Percentiles rank a stretch among this genome's conserved stretches.
phyloP scores from a whole-genome alignment of 192 early-diverging fungal genomes.

The Physocladia obscura region DNA sequence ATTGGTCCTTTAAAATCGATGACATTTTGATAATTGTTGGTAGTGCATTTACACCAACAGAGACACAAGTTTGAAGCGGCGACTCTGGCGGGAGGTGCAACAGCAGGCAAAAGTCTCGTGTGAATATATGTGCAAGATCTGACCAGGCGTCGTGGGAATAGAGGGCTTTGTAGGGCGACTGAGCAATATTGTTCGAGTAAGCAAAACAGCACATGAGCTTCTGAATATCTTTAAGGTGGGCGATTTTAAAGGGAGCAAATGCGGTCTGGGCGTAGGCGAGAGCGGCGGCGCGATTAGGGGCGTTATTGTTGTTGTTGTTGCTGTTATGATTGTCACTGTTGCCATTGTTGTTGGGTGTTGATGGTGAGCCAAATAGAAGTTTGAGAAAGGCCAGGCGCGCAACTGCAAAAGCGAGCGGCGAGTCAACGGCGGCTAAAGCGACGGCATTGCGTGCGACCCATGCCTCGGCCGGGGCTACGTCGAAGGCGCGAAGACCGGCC shows the following conservation, averaged over 20 bases:
- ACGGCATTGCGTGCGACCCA: constrained; percentile 71
- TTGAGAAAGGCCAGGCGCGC: constrained; percentile 78
- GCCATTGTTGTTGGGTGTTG: neutral
- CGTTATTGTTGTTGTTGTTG: too few relatives aligned
- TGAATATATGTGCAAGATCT: constrained; percentile 68
- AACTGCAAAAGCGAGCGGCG: constrained; percentile 85
- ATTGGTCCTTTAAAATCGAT: constrained; percentile 79
- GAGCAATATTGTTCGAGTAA: constrained; percentile 41
- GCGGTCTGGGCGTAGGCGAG: constrained; percentile 71
- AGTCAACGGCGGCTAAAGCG: constrained; percentile 55
- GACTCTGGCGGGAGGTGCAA: constrained; percentile 70
- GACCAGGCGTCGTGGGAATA: constrained; percentile 53
- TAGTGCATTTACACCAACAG: constrained; percentile 83
- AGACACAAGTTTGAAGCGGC: constrained; percentile 64
- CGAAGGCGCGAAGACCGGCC: constrained; percentile 54
- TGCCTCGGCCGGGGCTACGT: constrained; percentile 66
- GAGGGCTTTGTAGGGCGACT: constrained; percentile 58
- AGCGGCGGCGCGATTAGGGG: constrained; percentile 51
- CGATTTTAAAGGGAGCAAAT: constrained; percentile 64
- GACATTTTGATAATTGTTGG: constrained; percentile 92
- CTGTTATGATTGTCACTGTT: too few relatives aligned
- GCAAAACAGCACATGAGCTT: constrained; percentile 53
- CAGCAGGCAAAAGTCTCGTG: constrained; percentile 75
- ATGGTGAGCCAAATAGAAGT: constrained; percentile 49
- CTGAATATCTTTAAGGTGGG: constrained; percentile 67